Evolutionary conservation across 352 stramenopile species (phyloP), one percentile per base, ranked within the genome.

Genomic region (Phytophthora brassicae): DNA sequence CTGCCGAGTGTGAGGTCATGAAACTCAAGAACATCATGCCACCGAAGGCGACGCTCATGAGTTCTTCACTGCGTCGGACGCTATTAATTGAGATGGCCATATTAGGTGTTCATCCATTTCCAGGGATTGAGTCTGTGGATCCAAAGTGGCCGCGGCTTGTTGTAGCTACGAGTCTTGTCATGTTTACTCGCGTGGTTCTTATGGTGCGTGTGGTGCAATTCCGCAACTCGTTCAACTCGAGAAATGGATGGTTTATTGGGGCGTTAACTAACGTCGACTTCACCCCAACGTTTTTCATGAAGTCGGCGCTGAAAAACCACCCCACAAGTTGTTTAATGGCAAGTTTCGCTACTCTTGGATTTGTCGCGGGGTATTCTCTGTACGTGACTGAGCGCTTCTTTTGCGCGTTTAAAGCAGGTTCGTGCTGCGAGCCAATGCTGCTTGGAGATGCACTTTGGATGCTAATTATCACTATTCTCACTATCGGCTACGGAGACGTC

Each of bases 11-110:
- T 36, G 74, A 90, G 52, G 71, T 89, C 36, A 83, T 89, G 70
- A 92, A 89, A 68, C 76, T 89, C 61, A 90, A 89, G 53, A 92
- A 92, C 56, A 86, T 92, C 45, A 71, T 89, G 60, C 79, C 83
- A 6, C 81, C 81, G 17, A 85, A 82, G 28, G 79, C 79, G 16
- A 89, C 79, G 42, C 59, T 90, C 29, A 58, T 89, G 24, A 74
- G 70, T 24, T 92, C 83, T 38, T 81, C 80, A 14, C 53, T 89
- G 52, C 78, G 80, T 14, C 59, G 47, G 5, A 53, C 39, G 2
- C 60, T 92, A 13, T 22, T 92, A 3, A 7, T 87, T 20, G 80
- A 92, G 63, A 64, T 86, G 42, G 28, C 60, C 3, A 22, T 89
- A 14, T 69, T 92, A 9, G 67, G 59, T 24, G 51, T 92, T n/a